Percentiles rank a stretch among this genome's conserved stretches.
Conservation (phyloP, 805 yeast genomes). For the Wickerhamomyces subpelliculosus region DNA sequence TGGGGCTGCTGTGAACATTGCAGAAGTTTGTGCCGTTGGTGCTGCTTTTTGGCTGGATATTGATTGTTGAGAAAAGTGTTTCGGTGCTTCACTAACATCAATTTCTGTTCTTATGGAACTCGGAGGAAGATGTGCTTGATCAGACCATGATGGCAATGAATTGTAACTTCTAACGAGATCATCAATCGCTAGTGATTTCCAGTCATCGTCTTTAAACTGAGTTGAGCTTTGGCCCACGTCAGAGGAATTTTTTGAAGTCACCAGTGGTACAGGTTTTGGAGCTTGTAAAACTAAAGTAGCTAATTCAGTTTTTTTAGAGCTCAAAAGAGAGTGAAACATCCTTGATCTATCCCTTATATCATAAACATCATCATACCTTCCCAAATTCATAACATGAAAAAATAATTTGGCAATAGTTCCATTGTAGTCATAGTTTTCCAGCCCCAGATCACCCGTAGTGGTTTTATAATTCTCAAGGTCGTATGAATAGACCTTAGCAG, state of each 20-base stretch:
- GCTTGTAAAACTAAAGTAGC: constrained; percentile 70
- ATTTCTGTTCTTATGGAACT: constrained; percentile 29
- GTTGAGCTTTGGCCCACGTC: constrained; percentile 11
- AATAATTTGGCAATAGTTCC: constrained; percentile 45
- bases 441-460: constrained; percentile 15
- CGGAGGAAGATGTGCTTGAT: constrained; percentile 24
- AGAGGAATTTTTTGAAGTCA: constrained; percentile 10
- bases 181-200: constrained; percentile 17
- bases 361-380: constrained; percentile 65
- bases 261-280: constrained; percentile 59
- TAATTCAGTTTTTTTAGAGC: constrained; percentile 44
- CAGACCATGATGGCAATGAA: constrained; percentile 40
- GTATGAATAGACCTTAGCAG: constrained; percentile 64
- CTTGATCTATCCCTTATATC: constrained; percentile 86
- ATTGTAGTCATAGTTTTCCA: constrained; percentile 26
- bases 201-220: constrained; percentile 10
- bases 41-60: constrained; percentile 17
- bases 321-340: constrained; percentile 55
- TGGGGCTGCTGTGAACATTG: constrained; percentile 3
- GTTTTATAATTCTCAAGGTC: constrained; percentile 38
- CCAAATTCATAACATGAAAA: constrained; percentile 51
- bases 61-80: constrained; percentile 21
- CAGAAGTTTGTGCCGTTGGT: neutral
- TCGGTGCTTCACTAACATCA: constrained; percentile 33
- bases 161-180: constrained; percentile 19